These are phyloP conservation scores for Dispira parvispora DNA, from an alignment of 192 early-diverging fungal genomes.

Conservation along the genomic window DNA sequence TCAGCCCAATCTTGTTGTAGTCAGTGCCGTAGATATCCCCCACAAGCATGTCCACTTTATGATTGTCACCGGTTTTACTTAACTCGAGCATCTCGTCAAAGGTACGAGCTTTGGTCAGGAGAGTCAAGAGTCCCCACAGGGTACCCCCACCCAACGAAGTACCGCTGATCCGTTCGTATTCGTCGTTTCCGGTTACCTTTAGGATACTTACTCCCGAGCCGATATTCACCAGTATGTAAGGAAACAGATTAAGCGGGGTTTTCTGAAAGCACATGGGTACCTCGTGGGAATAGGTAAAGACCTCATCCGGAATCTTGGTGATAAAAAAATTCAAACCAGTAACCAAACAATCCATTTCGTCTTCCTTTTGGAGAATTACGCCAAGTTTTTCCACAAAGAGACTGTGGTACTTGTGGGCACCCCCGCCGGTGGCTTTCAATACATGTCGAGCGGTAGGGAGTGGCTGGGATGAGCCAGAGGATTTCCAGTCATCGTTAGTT, in stretches of 20 bases:
- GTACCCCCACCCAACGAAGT: constrained; percentile 88
- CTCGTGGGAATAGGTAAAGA: constrained; percentile 57
- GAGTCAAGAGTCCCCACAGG: constrained; percentile 78
- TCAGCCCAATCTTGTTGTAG: constrained; percentile 85
- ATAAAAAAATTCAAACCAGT: constrained; percentile 82
- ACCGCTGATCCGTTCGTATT: constrained; percentile 80
- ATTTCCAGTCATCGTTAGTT: too few relatives aligned
- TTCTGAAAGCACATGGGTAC: constrained; percentile 35
- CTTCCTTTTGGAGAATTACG: constrained; percentile 64
- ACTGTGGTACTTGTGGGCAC: constrained; percentile 64
- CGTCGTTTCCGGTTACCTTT: constrained; percentile 75
- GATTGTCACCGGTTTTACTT: constrained; percentile 81
- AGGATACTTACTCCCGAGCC: constrained; percentile 92
- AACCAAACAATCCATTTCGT: constrained; percentile 85
- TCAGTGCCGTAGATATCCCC: constrained; percentile 90
- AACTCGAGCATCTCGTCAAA: constrained; percentile 83
- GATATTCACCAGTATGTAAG: constrained; percentile 94
- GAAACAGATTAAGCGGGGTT: constrained; percentile 48
- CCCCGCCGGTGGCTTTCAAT: constrained; percentile 77
- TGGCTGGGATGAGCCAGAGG: not conserved
- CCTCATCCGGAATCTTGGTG: constrained; percentile 79
- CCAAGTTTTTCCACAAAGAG: constrained; percentile 44
- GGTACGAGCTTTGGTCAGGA: constrained; percentile 72
- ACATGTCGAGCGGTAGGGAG: constrained; percentile 20
- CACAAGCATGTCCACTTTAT: constrained; percentile 72